Base-by-base conservation (phyloP, 2,329 filamentous ascomycete species). In the Stagonosporopsis vannaccii region DNA sequence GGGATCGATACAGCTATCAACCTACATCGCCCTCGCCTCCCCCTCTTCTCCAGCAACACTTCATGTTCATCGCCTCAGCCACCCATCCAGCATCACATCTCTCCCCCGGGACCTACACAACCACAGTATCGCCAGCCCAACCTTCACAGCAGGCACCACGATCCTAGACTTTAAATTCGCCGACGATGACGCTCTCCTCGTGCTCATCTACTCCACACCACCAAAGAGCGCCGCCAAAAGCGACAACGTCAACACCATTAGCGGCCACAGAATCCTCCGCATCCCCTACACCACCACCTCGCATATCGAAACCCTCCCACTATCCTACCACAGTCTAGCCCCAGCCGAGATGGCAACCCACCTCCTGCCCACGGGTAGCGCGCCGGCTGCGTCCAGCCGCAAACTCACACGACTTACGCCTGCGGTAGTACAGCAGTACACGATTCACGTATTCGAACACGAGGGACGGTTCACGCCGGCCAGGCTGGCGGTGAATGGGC, bases 141-240 rank as follows among this genome's bases (percentile, higher is more conserved):
- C 51, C 23, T 70, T 75, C 60, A 74, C 32, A 2, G 7, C 28
- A 1, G 76, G 73, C 0, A 44, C 58, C 20, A 76, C 72, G n/a
- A 75, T 88, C 15, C 39, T 54, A 1, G 88, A 92, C 69, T 73
- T 89, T 13, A 87, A 88, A 68, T 91, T 92, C 66, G 81, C 90
- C 39, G 82, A 89, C 64, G 85, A 89, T 51, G 74, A 81, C 12
- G 80, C 78, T 0, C 71, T 92, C 1, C 79, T 92, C 49, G 63
- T 90, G 1, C 80, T 92, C 2, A 84, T 82, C 75, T 68, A 64
- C 63, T 54, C 42, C 68, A 19, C 26, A 15, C 32, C 35, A 3
- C 25, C 5, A 6, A 22, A 42, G 11, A 22, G 6, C n/a, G 37
- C 23, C 5, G 2, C 30, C 12, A 32, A 32, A 32, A 32, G 13